Evolutionary conservation across 2,329 filamentous ascomycete genomes (phyloP).

Genomic region (Fusarium sp.): DNA sequence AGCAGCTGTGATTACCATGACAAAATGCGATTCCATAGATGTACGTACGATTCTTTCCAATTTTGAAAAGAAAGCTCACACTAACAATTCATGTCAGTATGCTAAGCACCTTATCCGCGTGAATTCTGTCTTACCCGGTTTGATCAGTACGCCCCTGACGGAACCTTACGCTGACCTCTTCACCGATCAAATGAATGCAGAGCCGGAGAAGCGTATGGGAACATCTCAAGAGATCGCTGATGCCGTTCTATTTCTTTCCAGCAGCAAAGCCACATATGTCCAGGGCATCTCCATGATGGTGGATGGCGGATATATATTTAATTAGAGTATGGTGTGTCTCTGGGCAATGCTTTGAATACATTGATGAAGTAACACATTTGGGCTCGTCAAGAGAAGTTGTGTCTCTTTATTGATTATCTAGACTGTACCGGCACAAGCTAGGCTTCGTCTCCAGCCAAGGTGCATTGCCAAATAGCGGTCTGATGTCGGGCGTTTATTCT

Average conservation of each 20-base stretch:
- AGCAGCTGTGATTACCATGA: conserved; percentile 66
- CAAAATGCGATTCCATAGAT: conserved; percentile 55
- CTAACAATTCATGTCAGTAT: conserved; percentile 55
- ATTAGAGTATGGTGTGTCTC: conserved; percentile 33
- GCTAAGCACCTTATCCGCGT: conserved; percentile 52
- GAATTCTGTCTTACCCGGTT: conserved; percentile 72
- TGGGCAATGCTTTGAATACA: no score
- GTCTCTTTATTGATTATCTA: no score
- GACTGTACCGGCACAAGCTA: no score
- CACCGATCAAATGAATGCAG: conserved; percentile 47
- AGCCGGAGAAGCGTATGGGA: conserved; percentile 61
- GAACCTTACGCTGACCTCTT: conserved; percentile 39
- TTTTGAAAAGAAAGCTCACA: rapidly evolving
- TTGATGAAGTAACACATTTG: no score
- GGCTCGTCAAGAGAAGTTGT: no score
- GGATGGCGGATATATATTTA: conserved; percentile 63
- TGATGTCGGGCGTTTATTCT: no score
- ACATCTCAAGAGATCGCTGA: conserved; percentile 59
- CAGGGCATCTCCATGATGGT: conserved; percentile 62
- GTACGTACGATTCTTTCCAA: not conserved
- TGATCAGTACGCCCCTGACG: conserved; percentile 64
- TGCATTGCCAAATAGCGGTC: no score
- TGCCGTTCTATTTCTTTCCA: conserved; percentile 59
- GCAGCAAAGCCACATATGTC: conserved; percentile 59
- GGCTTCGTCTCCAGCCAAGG: no score